Evolutionary conservation across 2,329 filamentous ascomycete genomes (phyloP), one percentile per base, ranked within the genome.

Genomic region (Coleophoma crateriformis): DNA sequence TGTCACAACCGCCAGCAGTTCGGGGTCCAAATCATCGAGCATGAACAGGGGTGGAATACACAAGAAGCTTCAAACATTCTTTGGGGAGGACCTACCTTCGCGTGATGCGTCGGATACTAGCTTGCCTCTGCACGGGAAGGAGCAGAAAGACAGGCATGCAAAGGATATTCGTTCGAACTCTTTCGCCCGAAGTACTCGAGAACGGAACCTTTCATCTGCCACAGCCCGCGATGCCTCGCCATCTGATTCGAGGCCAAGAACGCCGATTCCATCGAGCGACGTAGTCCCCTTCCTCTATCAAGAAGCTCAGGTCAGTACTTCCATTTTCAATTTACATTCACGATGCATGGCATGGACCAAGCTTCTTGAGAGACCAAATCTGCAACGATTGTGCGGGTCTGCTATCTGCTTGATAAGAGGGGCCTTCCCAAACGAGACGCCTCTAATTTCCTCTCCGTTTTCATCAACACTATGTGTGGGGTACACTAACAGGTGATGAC

Each of bases 231-330:
- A 91, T 55, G 78, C 77, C 42, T 95, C 91, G 47, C 90, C 90
- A 38, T 79, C 81, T 47, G 82, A 81, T 33, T 90, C 87, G 27
- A 79, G 89, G 58, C 89, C 91, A 44, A 80, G 87, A 59, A 95
- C 89, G n/a, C 90, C 91, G 12, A 77, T 90, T 46, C 88, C 88
- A 39, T 89, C 88, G 12, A 94, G 89, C 62, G 92, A 97, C 69
- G 90, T 99, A 50, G 94, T 95, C 37, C 94, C 94, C n/a, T 99
- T 96, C 78, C 78, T 95, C 54, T 97, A 94, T 65, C 94, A 97
- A 69, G 89, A 94, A 65, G 79, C 79, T 57, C 81, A 88, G 72
- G 85, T 88, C 68, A 74, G 83, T 77, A 20, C 13, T 46, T 49
- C 46, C 46, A 27, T 27, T 37, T 41, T 27, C n/a, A 19, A 51